Base-by-base conservation (phyloP, 2,329 filamentous ascomycete species). In the Lachnellula hyalina region DNA sequence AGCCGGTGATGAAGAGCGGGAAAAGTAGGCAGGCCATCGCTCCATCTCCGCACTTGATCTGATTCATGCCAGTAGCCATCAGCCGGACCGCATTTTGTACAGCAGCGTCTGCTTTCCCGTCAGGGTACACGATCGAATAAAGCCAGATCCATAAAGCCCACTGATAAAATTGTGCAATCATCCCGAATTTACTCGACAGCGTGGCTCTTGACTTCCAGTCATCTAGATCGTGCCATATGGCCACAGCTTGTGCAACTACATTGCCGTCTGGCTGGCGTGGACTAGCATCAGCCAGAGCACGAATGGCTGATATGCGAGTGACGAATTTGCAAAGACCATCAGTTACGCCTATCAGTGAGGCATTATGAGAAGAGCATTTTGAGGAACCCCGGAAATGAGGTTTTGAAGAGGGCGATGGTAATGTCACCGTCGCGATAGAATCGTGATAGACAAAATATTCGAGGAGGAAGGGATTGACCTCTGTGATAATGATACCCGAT, bases 391-490 rank as follows among this genome's bases (percentile, higher is more conserved):
- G 25, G 36, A 59, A 56, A 11, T 42, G 54, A 21, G 54, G 53
- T 32, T 46, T 47, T 7, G 47, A 25, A 4, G 42, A 19, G 3
- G 46, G 19, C n/a, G 44, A 59, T 7, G 53, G 51, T 2, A 38
- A 42, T 5, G 62, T 65, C 2, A 65, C 61, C 6, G 48, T 45
- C 4, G 62, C 63, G 5, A 65, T 49, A 12, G 51, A 54, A 19
- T 60, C 59, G 40, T 65, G 62, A 28, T 64, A 64, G 2, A 54
- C 36, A 48, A 62, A 65, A 49, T 61, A 64, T 34, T 65, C 59
- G 6, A 65, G 54, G 4, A 65, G 47, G 38, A 63, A 58, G 2
- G 57, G 56, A 19, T 65, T 54, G 8, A 65, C 51, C n/a, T 52
- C 53, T 15, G 57, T 58, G 4, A 51, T 48, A 17, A 50, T 36